Base-by-base conservation (phyloP, 2,329 filamentous ascomycete species). In the Nannizziopsis arthrosporioides region DNA sequence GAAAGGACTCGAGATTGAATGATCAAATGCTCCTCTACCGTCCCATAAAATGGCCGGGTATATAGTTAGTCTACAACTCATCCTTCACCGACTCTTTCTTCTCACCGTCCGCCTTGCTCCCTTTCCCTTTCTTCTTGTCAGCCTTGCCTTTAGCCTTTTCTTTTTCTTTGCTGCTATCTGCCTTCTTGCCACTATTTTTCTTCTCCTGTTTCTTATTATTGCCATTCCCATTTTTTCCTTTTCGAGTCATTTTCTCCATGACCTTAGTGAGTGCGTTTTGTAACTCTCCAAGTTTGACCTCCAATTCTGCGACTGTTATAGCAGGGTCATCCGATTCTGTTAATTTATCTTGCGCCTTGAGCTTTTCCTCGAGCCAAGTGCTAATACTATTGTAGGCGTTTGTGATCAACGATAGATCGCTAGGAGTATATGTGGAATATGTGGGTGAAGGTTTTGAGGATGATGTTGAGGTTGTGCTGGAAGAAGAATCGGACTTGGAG, bases 281-380 rank as follows among this genome's bases (percentile, higher is more conserved):
- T 5, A 96, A 74, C 62, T 84, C 78, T 57, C 81, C 78, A 12
- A 80, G 75, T 65, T 82, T 83, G 18, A 72, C 73, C 50, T 79
- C 70, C 27, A 94, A 66, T 22, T 94, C 89, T 59, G 82, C 81
- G 55, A 80, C 70, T 0, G 82, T 74, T 7, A 94, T 72, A 5
- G 81, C 81, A 0, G 87, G 85, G 55, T 96, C 81, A 8, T 86
- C 85, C 1, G 80, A 80, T 1, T 73, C 68, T 12, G 74, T 69
- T 2, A 94, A 77, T 56, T 78, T 81, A 27, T 80, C 77, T 65
- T 96, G 90, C 56, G 76, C 75, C 2, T 74, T 70, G 42, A 85
- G 68, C 61, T 84, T 82, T 54, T 83, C 76, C 30, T 80, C 76
- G 15, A 98, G 73, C 90, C 90, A 98, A 15, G 75, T 71, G 12